Base-by-base conservation (phyloP, 2,329 filamentous ascomycete genomes). In the Apiospora rasikravindrae region DNA sequence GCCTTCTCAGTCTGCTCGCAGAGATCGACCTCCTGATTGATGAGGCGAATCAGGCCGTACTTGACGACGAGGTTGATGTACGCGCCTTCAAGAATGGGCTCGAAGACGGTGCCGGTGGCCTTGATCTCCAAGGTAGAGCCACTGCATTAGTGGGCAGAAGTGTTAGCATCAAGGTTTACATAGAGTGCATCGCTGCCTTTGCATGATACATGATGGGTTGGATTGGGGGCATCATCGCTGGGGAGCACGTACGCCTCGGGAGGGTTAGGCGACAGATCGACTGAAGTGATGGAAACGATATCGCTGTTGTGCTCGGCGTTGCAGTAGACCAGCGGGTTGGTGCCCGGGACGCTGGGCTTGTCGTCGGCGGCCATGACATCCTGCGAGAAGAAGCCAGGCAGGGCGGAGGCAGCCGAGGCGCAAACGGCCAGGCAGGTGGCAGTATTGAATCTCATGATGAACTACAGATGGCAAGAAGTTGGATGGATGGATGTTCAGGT, bases 1-100 rank as follows among this genome's bases (percentile, higher is more conserved):
- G 98, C 94, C 77, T 98, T 95, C 81, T 89, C 86, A 76, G 97
- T 90, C 82, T 97, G 92, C 73, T 98, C 93, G 86, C 96, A 99
- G 49, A 98, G 89, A 80, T 98, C 93, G 78, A 92, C 91, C 76
- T 88, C 89, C 76, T 93, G 93, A 82, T 89, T 94, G 83, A 99
- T 90, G 75, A 99, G 89, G 71, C 91, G 93, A 82, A 99, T 98
- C 76, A 98, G 87, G 73, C 96, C 96, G 83, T 97, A 98, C 85
- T 98, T 98, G 84, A 99, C 96, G 76, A 91, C 89, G 53, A 99
- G 82, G 67, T 92, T 87, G 74, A 98, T 92, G 78, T 93, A 94
- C 73, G 96, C 94, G 72, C 94, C 96, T 72, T 94, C 82, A 71
- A 91, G 88, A 75, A 99, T 91, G 69, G 87, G 84, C 79, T 97